Evolutionary conservation across 768 basidiomycete genomes (phyloP).

Genomic region (Pleurotus eryngii): DNA sequence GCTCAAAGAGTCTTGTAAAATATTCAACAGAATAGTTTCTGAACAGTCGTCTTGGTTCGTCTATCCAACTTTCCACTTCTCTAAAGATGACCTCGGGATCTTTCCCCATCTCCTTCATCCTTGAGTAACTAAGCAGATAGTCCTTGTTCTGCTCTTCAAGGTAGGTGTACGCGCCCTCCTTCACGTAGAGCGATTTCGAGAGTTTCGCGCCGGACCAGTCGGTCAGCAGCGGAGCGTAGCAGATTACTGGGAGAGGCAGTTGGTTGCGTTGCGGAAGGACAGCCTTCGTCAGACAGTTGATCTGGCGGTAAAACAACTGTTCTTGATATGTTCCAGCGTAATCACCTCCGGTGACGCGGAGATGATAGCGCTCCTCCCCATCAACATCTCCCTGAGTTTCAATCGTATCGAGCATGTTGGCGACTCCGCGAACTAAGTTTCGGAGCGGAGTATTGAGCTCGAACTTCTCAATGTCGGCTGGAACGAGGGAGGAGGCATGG

Average conservation of each 20-base stretch:
- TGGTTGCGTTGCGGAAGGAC: neutral
- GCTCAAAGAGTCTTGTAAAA: constrained; percentile 13
- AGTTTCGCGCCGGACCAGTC: constrained; percentile 29
- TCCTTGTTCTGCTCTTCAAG: constrained; percentile 17
- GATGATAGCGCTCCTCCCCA: constrained; percentile 12
- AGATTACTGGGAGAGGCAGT: constrained; percentile 12
- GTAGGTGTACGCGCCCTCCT: constrained; percentile 22
- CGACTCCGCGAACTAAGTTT: constrained; percentile 21
- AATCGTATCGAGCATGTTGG: constrained; percentile 11
- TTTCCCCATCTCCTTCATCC: constrained; percentile 21
- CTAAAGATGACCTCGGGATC: constrained; percentile 17
- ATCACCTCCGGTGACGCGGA: constrained; percentile 24
- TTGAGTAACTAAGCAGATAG: constrained; percentile 21
- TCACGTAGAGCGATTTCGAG: constrained; percentile 27
- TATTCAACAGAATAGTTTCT: constrained; percentile 19
- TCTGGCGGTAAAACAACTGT: constrained; percentile 22
- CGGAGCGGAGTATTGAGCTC: constrained; percentile 28
- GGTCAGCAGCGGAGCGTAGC: constrained; percentile 22
- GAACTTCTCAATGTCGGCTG: constrained; percentile 13
- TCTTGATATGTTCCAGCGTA: constrained; percentile 24
- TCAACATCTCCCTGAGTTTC: neutral
- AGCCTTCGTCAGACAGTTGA: constrained; percentile 2
- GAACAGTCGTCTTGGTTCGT: constrained; percentile 19
- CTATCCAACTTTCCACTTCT: constrained; percentile 23
- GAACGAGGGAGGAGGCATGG: constrained; percentile 15